phyloP scores from a whole-genome alignment of 148 eudicot species.

The Fallopia convolvulus region DNA sequence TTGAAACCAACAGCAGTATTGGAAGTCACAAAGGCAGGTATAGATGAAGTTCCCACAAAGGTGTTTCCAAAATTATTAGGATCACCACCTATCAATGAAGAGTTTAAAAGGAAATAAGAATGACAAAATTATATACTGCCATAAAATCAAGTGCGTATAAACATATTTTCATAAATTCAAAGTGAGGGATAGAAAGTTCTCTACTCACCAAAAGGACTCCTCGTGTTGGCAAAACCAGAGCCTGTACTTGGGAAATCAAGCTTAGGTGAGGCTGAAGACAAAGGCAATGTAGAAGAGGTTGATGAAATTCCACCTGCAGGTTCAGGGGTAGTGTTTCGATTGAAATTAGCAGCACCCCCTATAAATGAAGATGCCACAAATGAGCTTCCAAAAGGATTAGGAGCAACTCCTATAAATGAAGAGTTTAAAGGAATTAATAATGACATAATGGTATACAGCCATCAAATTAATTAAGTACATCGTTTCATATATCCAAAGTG shows the following conservation, averaged over 20 bases:
- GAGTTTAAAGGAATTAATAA: not conserved
- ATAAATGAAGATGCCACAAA: too few relatives aligned
- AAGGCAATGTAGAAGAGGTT: not conserved
- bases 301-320: too few relatives aligned
- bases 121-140: not conserved
- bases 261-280: not conserved
- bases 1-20: too few relatives aligned
- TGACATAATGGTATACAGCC: not conserved
- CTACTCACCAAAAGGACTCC: not conserved
- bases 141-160: not conserved
- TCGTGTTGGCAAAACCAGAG: not conserved
- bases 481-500: too few relatives aligned
- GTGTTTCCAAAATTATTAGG: not conserved
- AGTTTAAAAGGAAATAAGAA: not conserved
- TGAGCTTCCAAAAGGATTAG: not conserved
- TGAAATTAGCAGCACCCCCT: too few relatives aligned
- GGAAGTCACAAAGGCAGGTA: too few relatives aligned
- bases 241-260: too few relatives aligned
- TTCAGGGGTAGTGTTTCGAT: too few relatives aligned
- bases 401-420: not conserved
- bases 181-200: not conserved
- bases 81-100: not conserved
- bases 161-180: not conserved
- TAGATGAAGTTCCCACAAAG: too few relatives aligned
- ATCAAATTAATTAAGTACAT: not conserved